phyloP scores from a whole-genome alignment of 306 rosid species.

The Glycine tomentella region DNA sequence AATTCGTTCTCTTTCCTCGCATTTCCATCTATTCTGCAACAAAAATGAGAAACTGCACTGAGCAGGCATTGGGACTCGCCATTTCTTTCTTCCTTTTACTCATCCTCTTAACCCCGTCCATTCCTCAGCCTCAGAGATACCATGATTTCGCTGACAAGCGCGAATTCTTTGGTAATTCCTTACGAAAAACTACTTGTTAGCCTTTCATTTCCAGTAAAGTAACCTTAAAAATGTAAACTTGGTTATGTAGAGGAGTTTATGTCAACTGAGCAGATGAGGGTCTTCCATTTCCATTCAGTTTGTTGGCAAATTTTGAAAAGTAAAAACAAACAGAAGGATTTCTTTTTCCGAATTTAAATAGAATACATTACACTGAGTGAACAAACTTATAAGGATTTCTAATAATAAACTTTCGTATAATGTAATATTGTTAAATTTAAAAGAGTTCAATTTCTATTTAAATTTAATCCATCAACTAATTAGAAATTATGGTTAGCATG shows the following conservation, averaged over 20 bases:
- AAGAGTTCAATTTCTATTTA: too few relatives aligned
- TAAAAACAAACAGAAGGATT: neutral
- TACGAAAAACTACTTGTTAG: neutral
- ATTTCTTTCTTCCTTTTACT: constrained; percentile 60
- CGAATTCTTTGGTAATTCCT: constrained; percentile 58
- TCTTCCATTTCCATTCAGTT: too few relatives aligned
- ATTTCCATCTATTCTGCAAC: constrained; percentile 17
- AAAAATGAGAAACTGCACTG: constrained; percentile 58
- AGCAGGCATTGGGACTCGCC: constrained; percentile 60
- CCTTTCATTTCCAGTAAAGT: neutral
- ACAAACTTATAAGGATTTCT: too few relatives aligned
- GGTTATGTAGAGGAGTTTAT: neutral
- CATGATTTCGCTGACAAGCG: constrained; percentile 90
- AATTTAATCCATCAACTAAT: too few relatives aligned
- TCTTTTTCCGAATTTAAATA: neutral
- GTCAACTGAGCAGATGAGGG: too few relatives aligned
- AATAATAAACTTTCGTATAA: too few relatives aligned
- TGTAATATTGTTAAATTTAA: too few relatives aligned
- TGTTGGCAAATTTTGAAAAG: neutral
- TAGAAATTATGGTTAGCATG: too few relatives aligned
- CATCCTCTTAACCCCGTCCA: constrained; percentile 73
- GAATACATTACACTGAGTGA: neutral
- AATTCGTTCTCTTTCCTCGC: neutral
- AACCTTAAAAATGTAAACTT: constrained; percentile 16
- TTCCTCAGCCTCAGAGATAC: constrained; percentile 83